These are phyloP conservation scores for Xerocomellus intermedius DNA, from an alignment of 768 basidiomycete species.

Conservation along the genomic window DNA sequence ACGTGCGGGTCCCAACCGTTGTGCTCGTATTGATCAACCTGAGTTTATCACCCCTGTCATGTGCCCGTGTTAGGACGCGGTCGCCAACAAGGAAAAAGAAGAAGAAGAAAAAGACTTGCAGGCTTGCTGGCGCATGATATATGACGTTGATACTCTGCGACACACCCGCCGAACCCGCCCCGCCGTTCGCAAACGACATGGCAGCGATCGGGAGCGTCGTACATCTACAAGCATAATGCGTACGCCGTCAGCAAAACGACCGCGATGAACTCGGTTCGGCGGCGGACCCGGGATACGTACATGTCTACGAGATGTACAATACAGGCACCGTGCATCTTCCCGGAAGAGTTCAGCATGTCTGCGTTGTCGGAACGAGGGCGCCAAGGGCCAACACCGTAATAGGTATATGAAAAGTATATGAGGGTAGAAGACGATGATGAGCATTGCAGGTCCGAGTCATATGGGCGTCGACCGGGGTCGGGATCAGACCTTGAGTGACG, in stretches of 20 bases:
- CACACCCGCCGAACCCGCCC: conserved; percentile 33
- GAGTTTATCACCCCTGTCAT: conserved; percentile 43
- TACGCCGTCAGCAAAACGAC: neutral
- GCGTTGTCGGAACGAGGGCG: neutral
- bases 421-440: neutral
- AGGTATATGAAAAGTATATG: neutral
- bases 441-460: neutral
- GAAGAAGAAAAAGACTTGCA: conserved; percentile 29
- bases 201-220: conserved; percentile 40
- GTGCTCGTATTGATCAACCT: conserved; percentile 41
- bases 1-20: conserved; percentile 28
- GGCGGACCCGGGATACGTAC: conserved; percentile 24
- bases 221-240: conserved; percentile 32
- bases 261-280: neutral
- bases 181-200: conserved; percentile 34
- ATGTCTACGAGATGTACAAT: conserved; percentile 46
- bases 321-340: conserved; percentile 43
- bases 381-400: neutral
- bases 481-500: conserved; percentile 41
- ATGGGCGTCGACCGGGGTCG: neutral
- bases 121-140: conserved; percentile 43
- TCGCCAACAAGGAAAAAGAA: neutral
- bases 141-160: conserved; percentile 46
- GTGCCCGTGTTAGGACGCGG: neutral
- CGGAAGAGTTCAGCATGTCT: conserved; percentile 46